phyloP scores from a whole-genome alignment of 805 yeast genomes.

The Lachancea kluyveri region DNA sequence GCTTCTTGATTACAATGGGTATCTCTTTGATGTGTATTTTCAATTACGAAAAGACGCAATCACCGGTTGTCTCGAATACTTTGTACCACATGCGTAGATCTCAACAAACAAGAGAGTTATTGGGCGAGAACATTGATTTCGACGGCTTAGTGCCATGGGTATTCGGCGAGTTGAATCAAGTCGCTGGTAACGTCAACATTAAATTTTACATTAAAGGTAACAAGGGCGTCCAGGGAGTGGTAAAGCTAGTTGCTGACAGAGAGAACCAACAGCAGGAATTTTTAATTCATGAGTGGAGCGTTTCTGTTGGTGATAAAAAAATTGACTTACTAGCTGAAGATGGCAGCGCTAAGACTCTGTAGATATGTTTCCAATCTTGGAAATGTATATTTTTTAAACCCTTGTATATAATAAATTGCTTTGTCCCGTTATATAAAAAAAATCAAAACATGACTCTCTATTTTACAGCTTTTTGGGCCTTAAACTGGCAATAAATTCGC shows the following conservation, averaged over 20 bases:
- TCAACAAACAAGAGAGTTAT: constrained; percentile 46
- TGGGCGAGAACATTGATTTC: constrained; percentile 76
- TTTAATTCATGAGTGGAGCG: constrained; percentile 55
- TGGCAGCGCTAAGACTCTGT: constrained; percentile 24
- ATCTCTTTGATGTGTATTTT: constrained; percentile 59
- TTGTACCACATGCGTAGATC: constrained; percentile 81
- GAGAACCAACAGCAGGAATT: constrained; percentile 52
- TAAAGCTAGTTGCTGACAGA: constrained; percentile 65
- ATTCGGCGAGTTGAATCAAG: constrained; percentile 75
- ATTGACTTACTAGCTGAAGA: constrained; percentile 47
- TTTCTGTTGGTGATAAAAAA: constrained; percentile 42
- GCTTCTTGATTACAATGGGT: constrained; percentile 49
- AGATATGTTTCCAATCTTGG: neutral
- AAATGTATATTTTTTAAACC: neutral
- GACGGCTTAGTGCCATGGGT: constrained; percentile 78
- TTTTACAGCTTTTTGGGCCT: constrained; percentile 31
- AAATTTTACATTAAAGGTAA: constrained; percentile 66
- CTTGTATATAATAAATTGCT: neutral
- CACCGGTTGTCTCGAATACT: constrained; percentile 84
- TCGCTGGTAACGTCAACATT: constrained; percentile 74
- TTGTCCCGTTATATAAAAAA: too few species aligned
- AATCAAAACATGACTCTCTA: too few species aligned
- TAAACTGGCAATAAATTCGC: constrained; percentile 35
- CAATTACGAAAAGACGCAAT: constrained; percentile 87
- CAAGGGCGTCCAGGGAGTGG: constrained; percentile 44